phyloP scores from a whole-genome alignment of 805 yeast genomes.

The Torulaspora franciscae region DNA sequence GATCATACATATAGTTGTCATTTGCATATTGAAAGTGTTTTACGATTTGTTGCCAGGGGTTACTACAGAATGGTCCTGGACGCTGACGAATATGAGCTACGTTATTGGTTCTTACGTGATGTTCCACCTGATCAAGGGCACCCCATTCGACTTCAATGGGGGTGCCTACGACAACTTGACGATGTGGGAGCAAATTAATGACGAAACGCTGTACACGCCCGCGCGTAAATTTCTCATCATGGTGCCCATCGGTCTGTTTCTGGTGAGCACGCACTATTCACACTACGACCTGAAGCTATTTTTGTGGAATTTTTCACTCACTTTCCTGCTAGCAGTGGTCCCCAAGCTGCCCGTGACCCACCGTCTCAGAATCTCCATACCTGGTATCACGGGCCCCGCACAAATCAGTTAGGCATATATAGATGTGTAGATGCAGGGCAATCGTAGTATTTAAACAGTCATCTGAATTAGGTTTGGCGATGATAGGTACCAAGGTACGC shows the following conservation, averaged over 20 bases:
- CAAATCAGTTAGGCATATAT: conserved; percentile 28
- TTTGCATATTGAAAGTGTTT: conserved; percentile 64
- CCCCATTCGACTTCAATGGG: conserved; percentile 93
- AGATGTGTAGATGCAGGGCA: not conserved
- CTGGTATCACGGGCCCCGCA: conserved; percentile 42
- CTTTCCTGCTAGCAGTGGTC: conserved; percentile 80
- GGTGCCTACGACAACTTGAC: conserved; percentile 95
- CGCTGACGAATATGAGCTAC: conserved; percentile 84
- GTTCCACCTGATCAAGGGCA: conserved; percentile 96
- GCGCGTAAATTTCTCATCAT: conserved; percentile 86
- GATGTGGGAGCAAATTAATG: conserved; percentile 96
- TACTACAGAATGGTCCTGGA: conserved; percentile 84
- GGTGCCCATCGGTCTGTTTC: conserved; percentile 86
- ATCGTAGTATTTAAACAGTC: not conserved
- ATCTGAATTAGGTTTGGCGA: not conserved
- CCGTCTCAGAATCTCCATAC: conserved; percentile 63
- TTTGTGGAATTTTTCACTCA: conserved; percentile 62
- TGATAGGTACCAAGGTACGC: too few relatives aligned
- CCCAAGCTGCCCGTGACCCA: conserved; percentile 87
- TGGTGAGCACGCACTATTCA: conserved; percentile 85
- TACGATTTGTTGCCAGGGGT: conserved; percentile 79
- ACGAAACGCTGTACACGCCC: conserved; percentile 96
- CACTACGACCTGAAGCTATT: conserved; percentile 77
- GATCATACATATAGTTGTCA: conserved; percentile 84
- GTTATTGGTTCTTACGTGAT: conserved; percentile 88